Evolutionary conservation across 164 flowering plant species (phyloP).

Genomic region (Protea cynaroides): DNA sequence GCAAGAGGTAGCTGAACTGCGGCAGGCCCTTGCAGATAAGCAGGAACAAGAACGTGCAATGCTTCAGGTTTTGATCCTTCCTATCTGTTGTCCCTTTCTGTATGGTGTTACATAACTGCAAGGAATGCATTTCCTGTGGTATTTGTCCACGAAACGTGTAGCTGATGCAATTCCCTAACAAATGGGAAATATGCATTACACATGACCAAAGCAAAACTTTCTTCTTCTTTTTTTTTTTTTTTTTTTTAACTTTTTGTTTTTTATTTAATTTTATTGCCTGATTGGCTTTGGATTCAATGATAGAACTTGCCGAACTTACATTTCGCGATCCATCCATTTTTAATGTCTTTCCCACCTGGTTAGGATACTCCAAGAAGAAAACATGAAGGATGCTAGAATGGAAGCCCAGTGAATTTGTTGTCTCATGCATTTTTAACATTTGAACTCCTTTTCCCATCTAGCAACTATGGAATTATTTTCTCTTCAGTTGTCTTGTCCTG

Average conservation of each 20-base stretch:
- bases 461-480: no score
- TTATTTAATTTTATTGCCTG: neutral
- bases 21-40: constrained; percentile 68
- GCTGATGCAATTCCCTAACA: no score
- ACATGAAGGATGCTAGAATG: no score
- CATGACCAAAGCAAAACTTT: neutral
- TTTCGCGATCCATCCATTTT: no score
- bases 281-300: neutral
- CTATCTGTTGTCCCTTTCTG: constrained; percentile 1
- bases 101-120: neutral
- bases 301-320: neutral
- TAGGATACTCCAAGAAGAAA: neutral
- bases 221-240: no score
- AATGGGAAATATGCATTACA: neutral
- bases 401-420: no score
- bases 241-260: no score
- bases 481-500: neutral
- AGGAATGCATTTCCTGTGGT: neutral
- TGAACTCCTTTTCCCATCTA: no score
- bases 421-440: no score
- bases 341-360: neutral
- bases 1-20: constrained; percentile 62
- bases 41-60: constrained; percentile 90
- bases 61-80: constrained; percentile 62
- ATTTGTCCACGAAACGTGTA: no score